Percentiles rank a stretch among this genome's conserved stretches.
Conservation (phyloP, 768 basidiomycete genomes). For the Tricholoma furcatifolium region DNA sequence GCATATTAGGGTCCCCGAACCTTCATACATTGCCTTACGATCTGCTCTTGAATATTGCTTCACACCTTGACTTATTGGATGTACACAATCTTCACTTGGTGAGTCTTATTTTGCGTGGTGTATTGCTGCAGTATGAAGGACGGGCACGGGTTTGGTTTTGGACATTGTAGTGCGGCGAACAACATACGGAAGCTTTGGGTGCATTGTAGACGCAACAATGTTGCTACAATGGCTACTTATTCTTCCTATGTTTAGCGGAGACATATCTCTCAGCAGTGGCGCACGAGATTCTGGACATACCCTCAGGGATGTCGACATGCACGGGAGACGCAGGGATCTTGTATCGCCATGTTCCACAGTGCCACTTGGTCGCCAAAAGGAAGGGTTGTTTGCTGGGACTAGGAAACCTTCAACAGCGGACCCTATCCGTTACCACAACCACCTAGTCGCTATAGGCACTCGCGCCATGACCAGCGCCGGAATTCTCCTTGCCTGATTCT, state of each 20-base stretch:
- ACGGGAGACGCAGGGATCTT: no score
- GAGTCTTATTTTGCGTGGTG: slow-evolving; percentile 25
- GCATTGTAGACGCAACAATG: not conserved
- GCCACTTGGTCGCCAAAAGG: no score
- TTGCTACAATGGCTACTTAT: not conserved
- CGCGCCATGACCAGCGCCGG: not conserved
- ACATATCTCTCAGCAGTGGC: not conserved
- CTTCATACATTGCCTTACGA: slow-evolving; percentile 62
- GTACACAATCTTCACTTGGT: slow-evolving; percentile 62
- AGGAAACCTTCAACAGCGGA: no score
- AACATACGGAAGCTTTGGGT: not conserved
- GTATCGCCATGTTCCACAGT: no score
- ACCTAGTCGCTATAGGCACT: not conserved
- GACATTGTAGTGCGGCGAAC: not conserved
- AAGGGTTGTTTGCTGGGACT: no score
- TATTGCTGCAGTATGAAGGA: not conserved
- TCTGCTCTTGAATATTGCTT: slow-evolving; percentile 65
- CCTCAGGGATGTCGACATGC: no score
- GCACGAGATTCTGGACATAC: no score
- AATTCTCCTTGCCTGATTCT: not conserved
- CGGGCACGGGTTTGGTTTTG: not conserved
- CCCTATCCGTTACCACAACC: no score
- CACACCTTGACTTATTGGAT: slow-evolving; percentile 59
- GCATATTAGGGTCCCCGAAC: slow-evolving; percentile 6
- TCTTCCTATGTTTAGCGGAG: not conserved